Conservation (phyloP, 345 rosid genomes). For the Cardamine chenopodiifolia region DNA sequence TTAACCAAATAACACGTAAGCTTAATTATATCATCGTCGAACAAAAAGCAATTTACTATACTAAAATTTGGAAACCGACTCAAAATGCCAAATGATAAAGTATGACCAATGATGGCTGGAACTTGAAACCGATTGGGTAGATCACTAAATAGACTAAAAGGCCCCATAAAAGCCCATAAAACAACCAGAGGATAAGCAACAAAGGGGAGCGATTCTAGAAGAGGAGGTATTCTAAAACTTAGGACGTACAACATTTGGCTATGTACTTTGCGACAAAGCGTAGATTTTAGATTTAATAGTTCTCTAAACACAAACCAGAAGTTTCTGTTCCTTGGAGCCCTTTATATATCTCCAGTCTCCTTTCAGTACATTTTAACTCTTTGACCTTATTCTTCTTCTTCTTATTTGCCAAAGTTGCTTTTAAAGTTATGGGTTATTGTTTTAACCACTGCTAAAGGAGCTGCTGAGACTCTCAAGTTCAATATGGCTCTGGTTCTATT, state of each 20-base stretch:
- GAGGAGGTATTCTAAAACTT: constrained; percentile 40
- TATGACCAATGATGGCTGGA: background rate
- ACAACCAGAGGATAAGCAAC: background rate
- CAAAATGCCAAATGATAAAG: constrained; percentile 8
- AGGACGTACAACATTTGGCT: constrained; percentile 41
- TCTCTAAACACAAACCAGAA: constrained; percentile 7
- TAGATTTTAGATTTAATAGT: constrained; percentile 28
- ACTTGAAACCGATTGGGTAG: background rate
- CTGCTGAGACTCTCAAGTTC: constrained; percentile 96
- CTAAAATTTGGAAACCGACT: background rate
- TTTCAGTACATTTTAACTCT: constrained; percentile 12
- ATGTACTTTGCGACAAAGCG: constrained; percentile 42
- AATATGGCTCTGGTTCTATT: constrained; percentile 95
- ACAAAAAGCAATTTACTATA: constrained; percentile 21
- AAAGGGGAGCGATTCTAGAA: constrained; percentile 36
- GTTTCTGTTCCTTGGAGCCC: constrained; percentile 26
- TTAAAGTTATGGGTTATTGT: constrained; percentile 88
- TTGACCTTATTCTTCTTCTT: constrained; percentile 6
- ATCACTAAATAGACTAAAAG: background rate
- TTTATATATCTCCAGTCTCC: constrained; percentile 4
- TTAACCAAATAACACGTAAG: background rate
- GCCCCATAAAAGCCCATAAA: constrained; percentile 26
- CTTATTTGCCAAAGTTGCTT: constrained; percentile 53
- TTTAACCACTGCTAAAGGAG: constrained; percentile 81
- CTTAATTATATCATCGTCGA: constrained; percentile 3